Percentiles rank a stretch among this genome's conserved stretches.
These are phyloP conservation scores for Debaryomyces robertsiae DNA, from an alignment of 1,139 yeast species.

Conservation along the genomic window DNA sequence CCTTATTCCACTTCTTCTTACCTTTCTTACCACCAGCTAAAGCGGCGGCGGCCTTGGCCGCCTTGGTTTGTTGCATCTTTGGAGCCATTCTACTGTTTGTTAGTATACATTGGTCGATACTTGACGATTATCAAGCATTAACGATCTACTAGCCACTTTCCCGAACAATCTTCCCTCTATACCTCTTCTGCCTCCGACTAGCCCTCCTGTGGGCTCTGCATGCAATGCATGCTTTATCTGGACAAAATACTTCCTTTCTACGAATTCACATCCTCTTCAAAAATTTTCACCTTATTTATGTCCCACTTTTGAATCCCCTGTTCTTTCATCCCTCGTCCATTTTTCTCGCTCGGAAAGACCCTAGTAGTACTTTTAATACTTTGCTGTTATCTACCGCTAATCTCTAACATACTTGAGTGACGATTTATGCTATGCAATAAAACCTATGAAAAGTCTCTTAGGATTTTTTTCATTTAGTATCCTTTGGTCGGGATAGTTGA, in stretches of 20 bases:
- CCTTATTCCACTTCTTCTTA: slow-evolving; percentile 99
- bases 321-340: neutral
- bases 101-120: slow-evolving; percentile 28
- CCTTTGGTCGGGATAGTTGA: slow-evolving; percentile 1
- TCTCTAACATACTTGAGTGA: slow-evolving; percentile 13
- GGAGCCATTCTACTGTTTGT: slow-evolving; percentile 82
- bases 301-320: neutral
- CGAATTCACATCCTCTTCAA: no score
- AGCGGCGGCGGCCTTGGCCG: slow-evolving; percentile 99
- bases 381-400: neutral
- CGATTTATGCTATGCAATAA: slow-evolving; percentile 18
- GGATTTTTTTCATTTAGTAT: slow-evolving; percentile 6
- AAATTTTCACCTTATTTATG: slow-evolving; percentile 3
- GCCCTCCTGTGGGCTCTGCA: no score
- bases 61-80: slow-evolving; percentile 98
- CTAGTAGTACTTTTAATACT: slow-evolving; percentile 6
- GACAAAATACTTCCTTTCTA: no score
- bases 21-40: slow-evolving; percentile 99
- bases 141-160: neutral
- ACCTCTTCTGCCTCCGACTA: neutral
- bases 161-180: neutral
- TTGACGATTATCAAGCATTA: neutral
- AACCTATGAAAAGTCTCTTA: slow-evolving; percentile 12
- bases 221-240: no score
- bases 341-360: neutral